Conservation (phyloP, 2,329 filamentous ascomycete species). For the Bipolaris victoriae region DNA sequence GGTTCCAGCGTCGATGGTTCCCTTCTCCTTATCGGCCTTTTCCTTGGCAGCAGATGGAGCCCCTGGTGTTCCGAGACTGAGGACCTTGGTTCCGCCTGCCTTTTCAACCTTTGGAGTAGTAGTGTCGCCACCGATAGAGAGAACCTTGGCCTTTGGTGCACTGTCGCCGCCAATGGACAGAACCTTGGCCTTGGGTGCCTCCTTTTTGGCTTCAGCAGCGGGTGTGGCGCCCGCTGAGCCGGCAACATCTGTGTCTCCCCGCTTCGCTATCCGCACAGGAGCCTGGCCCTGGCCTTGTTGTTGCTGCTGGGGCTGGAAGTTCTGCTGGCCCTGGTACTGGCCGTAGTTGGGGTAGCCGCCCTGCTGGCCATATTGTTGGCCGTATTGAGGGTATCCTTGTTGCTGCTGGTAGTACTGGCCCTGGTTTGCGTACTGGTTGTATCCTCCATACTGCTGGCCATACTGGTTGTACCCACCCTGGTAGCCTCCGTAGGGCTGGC, state of each 20-base stretch:
- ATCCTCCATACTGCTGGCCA: slow-evolving; percentile 49
- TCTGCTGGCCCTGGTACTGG: slow-evolving; percentile 42
- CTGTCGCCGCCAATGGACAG: slow-evolving; percentile 66
- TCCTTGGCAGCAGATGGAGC: slow-evolving; percentile 58
- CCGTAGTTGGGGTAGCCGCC: slow-evolving; percentile 27
- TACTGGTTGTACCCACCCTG: slow-evolving; percentile 64
- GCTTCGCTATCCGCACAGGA: slow-evolving; percentile 68
- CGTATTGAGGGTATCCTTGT: slow-evolving; percentile 36
- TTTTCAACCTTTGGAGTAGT: slow-evolving; percentile 62
- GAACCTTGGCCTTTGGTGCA: slow-evolving; percentile 63
- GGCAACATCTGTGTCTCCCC: slow-evolving; percentile 58
- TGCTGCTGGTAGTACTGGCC: slow-evolving; percentile 57
- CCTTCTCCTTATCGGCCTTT: slow-evolving; percentile 52
- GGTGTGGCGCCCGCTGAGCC: slow-evolving; percentile 55
- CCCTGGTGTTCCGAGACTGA: slow-evolving; percentile 70
- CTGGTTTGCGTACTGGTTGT: slow-evolving; percentile 63
- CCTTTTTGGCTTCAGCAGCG: slow-evolving; percentile 47
- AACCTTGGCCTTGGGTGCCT: slow-evolving; percentile 65
- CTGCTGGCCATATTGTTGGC: slow-evolving; percentile 55
- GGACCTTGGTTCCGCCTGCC: slow-evolving; percentile 67
- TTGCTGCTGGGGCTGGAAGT: slow-evolving; percentile 45
- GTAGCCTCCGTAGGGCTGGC: slow-evolving; percentile 57
- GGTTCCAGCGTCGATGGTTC: slow-evolving; percentile 69
- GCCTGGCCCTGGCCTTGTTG: slow-evolving; percentile 54
- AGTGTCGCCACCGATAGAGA: slow-evolving; percentile 64